phyloP scores from a whole-genome alignment of 306 rosid genomes.

The Cucurbita argyrosperma region DNA sequence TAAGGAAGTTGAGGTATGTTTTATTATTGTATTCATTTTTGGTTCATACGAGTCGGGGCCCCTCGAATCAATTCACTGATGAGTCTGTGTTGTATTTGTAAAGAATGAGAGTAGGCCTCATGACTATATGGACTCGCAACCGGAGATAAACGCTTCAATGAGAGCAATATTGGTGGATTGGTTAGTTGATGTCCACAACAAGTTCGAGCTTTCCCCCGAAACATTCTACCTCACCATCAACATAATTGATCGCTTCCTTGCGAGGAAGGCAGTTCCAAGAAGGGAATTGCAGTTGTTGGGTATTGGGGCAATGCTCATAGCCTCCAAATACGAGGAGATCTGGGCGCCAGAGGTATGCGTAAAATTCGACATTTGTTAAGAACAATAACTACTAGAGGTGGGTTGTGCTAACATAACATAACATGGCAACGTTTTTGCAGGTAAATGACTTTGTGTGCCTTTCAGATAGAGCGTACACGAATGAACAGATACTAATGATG shows the following conservation, averaged over 20 bases:
- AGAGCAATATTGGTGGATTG: conserved; percentile 80
- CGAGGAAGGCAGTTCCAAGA: conserved; percentile 39
- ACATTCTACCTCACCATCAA: conserved; percentile 67
- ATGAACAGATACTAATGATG: conserved; percentile 54
- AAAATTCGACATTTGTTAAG: not conserved
- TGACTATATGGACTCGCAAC: conserved; percentile 55
- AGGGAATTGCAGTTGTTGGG: conserved; percentile 71
- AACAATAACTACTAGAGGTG: not conserved
- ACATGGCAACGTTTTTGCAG: conserved; percentile 11
- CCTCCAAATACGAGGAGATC: conserved; percentile 88
- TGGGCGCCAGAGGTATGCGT: conserved; percentile 69
- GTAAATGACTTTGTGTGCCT: conserved; percentile 71
- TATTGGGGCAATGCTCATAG: conserved; percentile 70
- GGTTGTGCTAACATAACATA: not conserved
- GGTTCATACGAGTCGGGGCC: too few species aligned
- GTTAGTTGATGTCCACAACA: conserved; percentile 59
- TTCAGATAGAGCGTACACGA: conserved; percentile 59
- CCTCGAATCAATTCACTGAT: not conserved
- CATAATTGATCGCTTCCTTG: conserved; percentile 63
- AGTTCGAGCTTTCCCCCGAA: conserved; percentile 61
- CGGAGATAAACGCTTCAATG: conserved; percentile 59
- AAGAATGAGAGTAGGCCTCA: conserved; percentile 51
- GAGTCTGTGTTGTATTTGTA: not conserved
- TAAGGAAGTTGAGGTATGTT: conserved; percentile 56
- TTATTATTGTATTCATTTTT: not conserved